phyloP scores from a whole-genome alignment of 1,139 yeast genomes.

The Kurtzmaniella natalensis region DNA sequence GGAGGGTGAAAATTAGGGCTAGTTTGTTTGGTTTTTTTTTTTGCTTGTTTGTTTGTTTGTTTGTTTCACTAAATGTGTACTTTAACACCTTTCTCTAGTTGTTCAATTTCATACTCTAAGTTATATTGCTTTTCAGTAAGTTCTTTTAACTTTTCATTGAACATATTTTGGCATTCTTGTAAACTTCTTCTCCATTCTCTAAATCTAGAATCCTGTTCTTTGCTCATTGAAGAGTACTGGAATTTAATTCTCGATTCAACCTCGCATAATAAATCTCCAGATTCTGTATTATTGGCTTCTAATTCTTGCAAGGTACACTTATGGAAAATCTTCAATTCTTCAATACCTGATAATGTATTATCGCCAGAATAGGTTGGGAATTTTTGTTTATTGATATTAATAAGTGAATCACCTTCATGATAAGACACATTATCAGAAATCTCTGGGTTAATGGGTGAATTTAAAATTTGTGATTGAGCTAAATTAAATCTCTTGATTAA shows the following conservation, averaged over 20 bases:
- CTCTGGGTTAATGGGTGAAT: conserved; percentile 4
- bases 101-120: conserved; percentile 35
- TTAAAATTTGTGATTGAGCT: conserved; percentile 2
- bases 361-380: conserved; percentile 2
- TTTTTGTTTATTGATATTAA: not conserved
- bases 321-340: conserved; percentile 26
- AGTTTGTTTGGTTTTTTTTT: too few relatives aligned
- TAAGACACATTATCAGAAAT: conserved; percentile 3
- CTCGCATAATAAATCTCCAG: conserved; percentile 46
- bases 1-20: too few relatives aligned
- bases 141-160: conserved; percentile 53
- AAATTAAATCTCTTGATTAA: conserved; percentile 27
- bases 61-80: too few relatives aligned
- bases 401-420: conserved; percentile 2
- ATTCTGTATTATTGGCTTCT: conserved; percentile 36
- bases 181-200: conserved; percentile 63
- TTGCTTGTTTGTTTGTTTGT: too few relatives aligned
- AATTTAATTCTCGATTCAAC: conserved; percentile 42
- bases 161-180: conserved; percentile 48
- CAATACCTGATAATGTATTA: conserved; percentile 12
- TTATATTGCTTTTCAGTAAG: conserved; percentile 30
- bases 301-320: conserved; percentile 30
- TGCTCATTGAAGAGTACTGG: conserved; percentile 45
- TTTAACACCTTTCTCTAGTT: conserved; percentile 10
- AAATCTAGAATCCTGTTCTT: conserved; percentile 55